A percentile compares a stretch with the other conserved stretches of the same genome.
Evolutionary conservation across 1,284 basidiomycete species (phyloP).

Genomic region (Schizophyllum amplum): DNA sequence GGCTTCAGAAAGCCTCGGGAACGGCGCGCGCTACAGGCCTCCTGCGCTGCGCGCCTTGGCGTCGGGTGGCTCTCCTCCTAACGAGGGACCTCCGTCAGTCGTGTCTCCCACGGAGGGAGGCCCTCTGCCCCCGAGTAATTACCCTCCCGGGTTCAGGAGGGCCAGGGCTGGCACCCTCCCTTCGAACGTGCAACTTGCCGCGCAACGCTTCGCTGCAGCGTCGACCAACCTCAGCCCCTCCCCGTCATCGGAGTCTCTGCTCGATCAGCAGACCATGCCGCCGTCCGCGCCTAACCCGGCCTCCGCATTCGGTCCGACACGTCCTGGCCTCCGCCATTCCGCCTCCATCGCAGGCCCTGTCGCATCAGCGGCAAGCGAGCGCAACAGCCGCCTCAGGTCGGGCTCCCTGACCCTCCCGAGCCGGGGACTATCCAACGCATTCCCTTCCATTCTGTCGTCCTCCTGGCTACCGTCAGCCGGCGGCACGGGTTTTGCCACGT

Average conservation of each 20-base stretch:
- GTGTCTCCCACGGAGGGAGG: conserved; percentile 49
- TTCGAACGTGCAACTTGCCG: conserved; percentile 80
- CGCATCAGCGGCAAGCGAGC: conserved; percentile 49
- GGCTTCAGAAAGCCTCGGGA: conserved; percentile 58
- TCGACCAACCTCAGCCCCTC: conserved; percentile 48
- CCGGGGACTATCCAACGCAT: conserved; percentile 76
- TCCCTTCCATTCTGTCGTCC: conserved; percentile 80
- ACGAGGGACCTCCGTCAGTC: conserved; percentile 48
- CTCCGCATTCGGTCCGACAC: conserved; percentile 36
- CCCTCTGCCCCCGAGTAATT: conserved; percentile 58
- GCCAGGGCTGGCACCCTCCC: conserved; percentile 84
- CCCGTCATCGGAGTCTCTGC: conserved; percentile 55
- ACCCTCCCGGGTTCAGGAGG: conserved; percentile 73
- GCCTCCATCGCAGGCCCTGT: conserved; percentile 58
- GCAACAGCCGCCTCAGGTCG: conserved; percentile 78
- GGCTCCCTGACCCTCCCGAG: conserved; percentile 80
- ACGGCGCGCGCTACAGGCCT: conserved; percentile 56
- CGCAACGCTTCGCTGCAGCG: conserved; percentile 70
- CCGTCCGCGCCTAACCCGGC: conserved; percentile 36
- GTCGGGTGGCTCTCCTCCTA: conserved; percentile 63
- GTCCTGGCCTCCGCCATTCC: conserved; percentile 74
- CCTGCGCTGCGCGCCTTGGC: conserved; percentile 70
- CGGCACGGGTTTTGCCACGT: conserved; percentile 47
- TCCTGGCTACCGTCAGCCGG: conserved; percentile 74
- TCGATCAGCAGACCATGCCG: conserved; percentile 42